phyloP scores from a whole-genome alignment of 257 asterid genomes.

The Ilex asprella region DNA sequence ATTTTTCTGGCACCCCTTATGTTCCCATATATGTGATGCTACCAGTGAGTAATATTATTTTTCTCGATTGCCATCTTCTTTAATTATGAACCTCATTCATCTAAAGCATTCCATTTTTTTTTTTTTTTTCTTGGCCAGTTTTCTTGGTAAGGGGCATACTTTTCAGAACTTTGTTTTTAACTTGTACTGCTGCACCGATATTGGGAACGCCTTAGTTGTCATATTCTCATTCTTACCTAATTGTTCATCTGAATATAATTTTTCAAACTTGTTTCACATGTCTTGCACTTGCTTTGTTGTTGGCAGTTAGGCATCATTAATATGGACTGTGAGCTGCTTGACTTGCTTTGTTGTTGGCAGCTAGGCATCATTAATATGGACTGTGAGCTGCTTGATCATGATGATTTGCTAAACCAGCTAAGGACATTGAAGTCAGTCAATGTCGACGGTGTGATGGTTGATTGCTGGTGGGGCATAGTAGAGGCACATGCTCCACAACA shows the following conservation, averaged over 20 bases:
- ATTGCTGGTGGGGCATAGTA: slow-evolving; percentile 92
- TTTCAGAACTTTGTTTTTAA: not conserved
- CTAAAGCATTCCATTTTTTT: not conserved
- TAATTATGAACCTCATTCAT: slow-evolving; percentile 1
- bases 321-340: slow-evolving; percentile 54
- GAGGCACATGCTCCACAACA: slow-evolving; percentile 55
- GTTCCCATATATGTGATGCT: slow-evolving; percentile 68
- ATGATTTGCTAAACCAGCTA: slow-evolving; percentile 38
- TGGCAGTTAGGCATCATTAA: slow-evolving; percentile 49
- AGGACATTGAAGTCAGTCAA: slow-evolving; percentile 45
- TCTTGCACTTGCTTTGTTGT: not conserved
- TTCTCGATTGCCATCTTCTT: not conserved
- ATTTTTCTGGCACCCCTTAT: slow-evolving; percentile 56
- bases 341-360: slow-evolving; percentile 26
- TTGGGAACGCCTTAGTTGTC: too few species aligned
- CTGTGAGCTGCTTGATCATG: slow-evolving; percentile 58
- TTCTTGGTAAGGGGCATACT: not conserved
- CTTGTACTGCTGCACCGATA: too few species aligned
- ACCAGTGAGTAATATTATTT: slow-evolving; percentile 47
- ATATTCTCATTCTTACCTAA: not conserved
- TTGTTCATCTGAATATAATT: not conserved
- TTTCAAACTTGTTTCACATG: not conserved
- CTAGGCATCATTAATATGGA: slow-evolving; percentile 44
- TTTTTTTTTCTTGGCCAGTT: not conserved
- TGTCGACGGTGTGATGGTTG: slow-evolving; percentile 73